Base-by-base conservation (phyloP, 352 stramenopile genomes). In the Chrysophaeum taylorii region DNA sequence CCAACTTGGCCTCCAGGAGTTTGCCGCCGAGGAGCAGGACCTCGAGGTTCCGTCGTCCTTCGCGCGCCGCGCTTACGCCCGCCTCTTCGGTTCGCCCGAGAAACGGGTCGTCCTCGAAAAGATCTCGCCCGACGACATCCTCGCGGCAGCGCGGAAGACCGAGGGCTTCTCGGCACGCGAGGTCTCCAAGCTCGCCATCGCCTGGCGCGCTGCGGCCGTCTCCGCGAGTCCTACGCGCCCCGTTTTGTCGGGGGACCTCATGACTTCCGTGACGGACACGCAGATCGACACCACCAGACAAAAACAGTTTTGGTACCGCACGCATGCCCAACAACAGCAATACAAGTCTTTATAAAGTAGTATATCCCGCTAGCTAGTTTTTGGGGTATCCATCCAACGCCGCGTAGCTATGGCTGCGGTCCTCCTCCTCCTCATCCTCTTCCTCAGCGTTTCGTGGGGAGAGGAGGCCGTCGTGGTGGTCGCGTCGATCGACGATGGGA, bases 111-210 rank as follows among this genome's bases (percentile, higher is more conserved):
- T 91, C 23, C 81, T 90, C 23, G 57, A 66, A 64, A 73, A 73
- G 63, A 85, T 94, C n/a, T 80, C 87, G 52, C 82, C 89, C 48
- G 76, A 73, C 16, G 75, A 83, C 48, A 89, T 92, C 18, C 79
- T 89, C 36, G 78, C 85, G 18, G 78, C 91, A 31, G 86, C 87
- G 14, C 81, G 73, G 39, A 84, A 81, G 53, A 90, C 90, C 48
- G 84, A 91, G 1, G 86, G 85, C 25, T 92, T 94, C 68, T 92
- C 86, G 9, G 87, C 86, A 61, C 85, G 87, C 76, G 86, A 92
- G 79, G 79, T 94, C 53, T 91, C 87, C 50, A 94, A 94, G 84
- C 83, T 94, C 52, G 86, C 91, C 53, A 92, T 94, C 72, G 86
- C 86, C 50, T 92, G 91, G 84, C 87, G 92, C 76, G 87, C 87